Base-by-base conservation (phyloP, 2,329 filamentous ascomycete genomes). In the Beauveria sp. region DNA sequence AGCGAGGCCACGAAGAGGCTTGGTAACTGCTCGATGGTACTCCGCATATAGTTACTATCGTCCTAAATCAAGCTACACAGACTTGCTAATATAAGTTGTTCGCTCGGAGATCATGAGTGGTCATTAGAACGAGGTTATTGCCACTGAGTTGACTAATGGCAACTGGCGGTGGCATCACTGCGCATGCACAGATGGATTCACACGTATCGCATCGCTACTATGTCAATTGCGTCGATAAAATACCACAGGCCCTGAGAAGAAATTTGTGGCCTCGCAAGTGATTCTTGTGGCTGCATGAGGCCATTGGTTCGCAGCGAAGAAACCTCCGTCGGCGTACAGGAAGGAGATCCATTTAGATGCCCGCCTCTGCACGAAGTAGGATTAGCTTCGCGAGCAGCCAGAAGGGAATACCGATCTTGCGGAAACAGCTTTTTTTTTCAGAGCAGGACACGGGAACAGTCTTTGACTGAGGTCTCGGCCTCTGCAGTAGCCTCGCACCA, bases 391-490 rank as follows among this genome's bases (percentile, higher is more conserved):
- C 38, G 46, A 43, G 38, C 14, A 43, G n/a, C 18, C 28, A 38
- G n/a, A 26, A 46, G 28, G 2, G 24, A 53, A 26, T 16, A 14
- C 34, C 42, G 40, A n/a, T 30, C 12, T 38, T 46, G 49, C n/a
- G 10, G 40, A 53, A 24, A 1, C 3, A 26, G 26, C 12, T 12
- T 28, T 40, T 22, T 18, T 9, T 34, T 38, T 7, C 3, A 24
- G 24, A 26, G 40, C n/a, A 40, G 22, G 14, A 45, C 24, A 43
- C 38, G 40, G n/a, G 46, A 38, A 43, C 38, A 7, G 26, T 6
- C 38, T 56, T 24, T 61, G 54, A 56, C 54, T 58, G 24, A 49
- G 53, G 53, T 58, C 60, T 62, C 54, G 53, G 60, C 42, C 60
- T 20, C 56, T 58, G 54, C 60, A 47, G 60, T 54, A 58, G 58